Base-by-base conservation (phyloP, 805 yeast species). In the Jamesozyma spencerorum region DNA sequence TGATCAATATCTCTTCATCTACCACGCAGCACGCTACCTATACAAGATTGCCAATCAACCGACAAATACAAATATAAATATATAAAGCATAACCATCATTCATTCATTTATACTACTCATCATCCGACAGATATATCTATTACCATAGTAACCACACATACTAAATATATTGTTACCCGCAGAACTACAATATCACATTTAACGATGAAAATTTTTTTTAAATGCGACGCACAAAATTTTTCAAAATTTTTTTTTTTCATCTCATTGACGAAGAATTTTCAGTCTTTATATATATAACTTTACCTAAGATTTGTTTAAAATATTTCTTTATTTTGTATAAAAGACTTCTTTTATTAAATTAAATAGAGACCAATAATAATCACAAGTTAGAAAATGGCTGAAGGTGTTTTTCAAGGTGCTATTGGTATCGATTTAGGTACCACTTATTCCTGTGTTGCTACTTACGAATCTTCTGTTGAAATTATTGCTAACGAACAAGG, bases 381-480 rank as follows among this genome's bases (percentile, higher is more conserved):
- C 31, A 31, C 8, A 22, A 15, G 31, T 20, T 39, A 28, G 30
- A 70, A 45, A 70, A 81, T 81, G 88, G 85, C 88, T 81, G 96
- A 87, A 79, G 95, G 95, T 82, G 92, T 87, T 75, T 87, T 84
- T 82, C 92, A 88, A 80, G 97, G 97, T 83, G 92, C 92, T 72
- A 84, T 86, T 68, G 98, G 98, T 82, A 90, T 90, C 81, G 97
- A 88, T 77, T 76, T 85, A 71, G 94, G 94, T 79, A 85, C 94
- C 60, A 80, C 86, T 32, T 73, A 73, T 69, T n/a, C n/a, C n/a
- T n/a, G n/a, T n/a, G n/a, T 68, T 97, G 85, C 85, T 67, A 79
- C 80, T 63, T 79, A 75, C 73, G 81, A 78, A 67, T 73, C 79
- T 53, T 79, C 80, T 63, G 86, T 79, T 62, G 86, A 79, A 65